Conservation (phyloP, 2,329 filamentous ascomycete species). For the Sporothrix protearum region DNA sequence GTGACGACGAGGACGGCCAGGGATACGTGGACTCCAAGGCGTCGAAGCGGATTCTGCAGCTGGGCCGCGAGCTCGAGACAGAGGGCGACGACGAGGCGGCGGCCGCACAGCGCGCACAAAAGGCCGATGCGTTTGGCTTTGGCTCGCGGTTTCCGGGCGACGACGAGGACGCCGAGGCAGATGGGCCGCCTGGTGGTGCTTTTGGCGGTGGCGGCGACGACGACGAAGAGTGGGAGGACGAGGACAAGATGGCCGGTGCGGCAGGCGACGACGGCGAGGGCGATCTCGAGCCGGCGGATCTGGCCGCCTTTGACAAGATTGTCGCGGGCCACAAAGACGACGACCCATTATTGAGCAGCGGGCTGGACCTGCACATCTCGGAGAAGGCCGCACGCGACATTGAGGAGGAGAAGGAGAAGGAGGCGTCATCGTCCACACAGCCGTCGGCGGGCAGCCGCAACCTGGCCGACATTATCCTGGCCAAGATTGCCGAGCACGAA, state of each 20-base stretch:
- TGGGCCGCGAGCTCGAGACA: slow-evolving; percentile 82
- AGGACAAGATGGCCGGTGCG: slow-evolving; percentile 67
- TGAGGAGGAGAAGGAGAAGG: slow-evolving; percentile 41
- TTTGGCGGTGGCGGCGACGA: slow-evolving; percentile 49
- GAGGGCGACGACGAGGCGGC: slow-evolving; percentile 54
- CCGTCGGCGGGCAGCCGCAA: slow-evolving; percentile 54
- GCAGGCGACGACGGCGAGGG: slow-evolving; percentile 72
- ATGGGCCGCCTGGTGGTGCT: slow-evolving; percentile 40
- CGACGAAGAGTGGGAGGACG: slow-evolving; percentile 71
- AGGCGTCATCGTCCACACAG: not conserved
- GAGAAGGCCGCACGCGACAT: slow-evolving; percentile 32
- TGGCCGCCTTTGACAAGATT: slow-evolving; percentile 89
- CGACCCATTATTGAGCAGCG: slow-evolving; percentile 67
- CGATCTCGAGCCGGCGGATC: slow-evolving; percentile 83
- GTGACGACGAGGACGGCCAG: slow-evolving; percentile 58
- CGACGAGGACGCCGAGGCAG: slow-evolving; percentile 56
- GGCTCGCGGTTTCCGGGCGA: slow-evolving; percentile 69
- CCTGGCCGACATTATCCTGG: slow-evolving; percentile 85
- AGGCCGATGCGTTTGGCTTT: slow-evolving; percentile 70
- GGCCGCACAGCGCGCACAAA: slow-evolving; percentile 34
- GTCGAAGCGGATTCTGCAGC: slow-evolving; percentile 81
- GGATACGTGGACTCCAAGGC: slow-evolving; percentile 85
- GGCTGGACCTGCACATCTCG: slow-evolving; percentile 28
- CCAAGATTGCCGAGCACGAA: slow-evolving; percentile 92
- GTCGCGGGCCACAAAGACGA: slow-evolving; percentile 68